Evolutionary conservation across 352 stramenopile species (phyloP).

Genomic region (Elongisporangium undulatum): DNA sequence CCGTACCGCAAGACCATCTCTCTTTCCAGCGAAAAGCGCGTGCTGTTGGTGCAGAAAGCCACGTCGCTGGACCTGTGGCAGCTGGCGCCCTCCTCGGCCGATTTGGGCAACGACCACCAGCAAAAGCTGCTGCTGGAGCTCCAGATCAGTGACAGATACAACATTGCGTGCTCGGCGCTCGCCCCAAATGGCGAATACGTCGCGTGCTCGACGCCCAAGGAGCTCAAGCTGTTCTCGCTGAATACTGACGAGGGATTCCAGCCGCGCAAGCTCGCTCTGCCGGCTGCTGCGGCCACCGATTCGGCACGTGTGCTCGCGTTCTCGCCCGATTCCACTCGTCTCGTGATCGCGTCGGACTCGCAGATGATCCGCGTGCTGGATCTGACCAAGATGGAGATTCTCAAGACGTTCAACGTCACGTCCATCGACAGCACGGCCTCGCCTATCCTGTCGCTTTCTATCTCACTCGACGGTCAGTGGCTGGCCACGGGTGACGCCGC

Average conservation of each 20-base stretch:
- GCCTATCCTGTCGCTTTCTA: constrained; percentile 61
- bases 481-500: constrained; percentile 57
- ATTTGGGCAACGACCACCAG: constrained; percentile 26
- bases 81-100: constrained; percentile 20
- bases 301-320: constrained; percentile 66
- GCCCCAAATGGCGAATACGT: constrained; percentile 83
- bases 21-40: constrained; percentile 55
- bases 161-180: constrained; percentile 82
- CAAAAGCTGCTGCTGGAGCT: constrained; percentile 80
- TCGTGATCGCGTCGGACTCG: constrained; percentile 59
- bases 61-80: constrained; percentile 72
- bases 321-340: constrained; percentile 71
- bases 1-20: constrained; percentile 67
- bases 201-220: constrained; percentile 77
- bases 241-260: constrained; percentile 34
- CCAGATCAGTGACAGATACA: constrained; percentile 66
- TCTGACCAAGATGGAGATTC: constrained; percentile 59
- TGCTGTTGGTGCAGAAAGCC: constrained; percentile 73
- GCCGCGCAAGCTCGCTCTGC: constrained; percentile 50
- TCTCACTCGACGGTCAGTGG: constrained; percentile 80
- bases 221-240: constrained; percentile 89
- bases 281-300: constrained; percentile 28
- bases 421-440: constrained; percentile 14
- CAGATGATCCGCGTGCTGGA: constrained; percentile 74
- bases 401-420: constrained; percentile 68